A percentile compares a stretch with the other conserved stretches of the same genome.
phyloP scores from a whole-genome alignment of 345 rosid genomes.

The Brassica nigra region DNA sequence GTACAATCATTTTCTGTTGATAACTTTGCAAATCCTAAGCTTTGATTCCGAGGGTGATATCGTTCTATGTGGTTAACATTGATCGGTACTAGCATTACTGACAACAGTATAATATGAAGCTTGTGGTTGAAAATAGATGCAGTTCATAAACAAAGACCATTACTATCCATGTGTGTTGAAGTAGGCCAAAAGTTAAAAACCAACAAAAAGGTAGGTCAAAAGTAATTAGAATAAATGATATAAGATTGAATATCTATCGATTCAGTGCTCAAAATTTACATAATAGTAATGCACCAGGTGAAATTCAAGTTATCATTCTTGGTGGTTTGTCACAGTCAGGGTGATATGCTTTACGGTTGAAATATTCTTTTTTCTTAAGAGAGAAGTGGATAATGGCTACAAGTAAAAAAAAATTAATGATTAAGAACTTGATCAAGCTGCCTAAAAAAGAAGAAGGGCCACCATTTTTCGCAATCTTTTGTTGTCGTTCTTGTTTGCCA shows the following conservation, averaged over 20 bases:
- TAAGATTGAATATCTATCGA: neutral
- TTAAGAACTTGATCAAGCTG: constrained; percentile 8
- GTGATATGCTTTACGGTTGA: constrained; percentile 13
- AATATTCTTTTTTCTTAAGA: neutral
- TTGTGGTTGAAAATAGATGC: constrained; percentile 28
- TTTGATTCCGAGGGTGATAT: constrained; percentile 20
- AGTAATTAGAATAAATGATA: neutral
- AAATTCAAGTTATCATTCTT: constrained; percentile 24
- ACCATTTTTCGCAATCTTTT: constrained; percentile 26
- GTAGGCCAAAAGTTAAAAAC: constrained; percentile 7
- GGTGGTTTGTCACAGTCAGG: constrained; percentile 29
- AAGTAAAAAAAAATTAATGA: constrained; percentile 23
- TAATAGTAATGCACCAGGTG: constrained; percentile 31
- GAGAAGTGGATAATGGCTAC: constrained; percentile 1
- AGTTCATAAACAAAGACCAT: constrained; percentile 1
- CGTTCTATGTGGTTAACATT: constrained; percentile 16
- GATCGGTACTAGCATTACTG: neutral
- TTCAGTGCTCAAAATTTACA: constrained; percentile 26
- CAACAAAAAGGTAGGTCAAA: constrained; percentile 1
- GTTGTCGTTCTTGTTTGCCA: constrained; percentile 23
- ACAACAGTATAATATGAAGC: neutral
- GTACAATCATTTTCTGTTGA: neutral
- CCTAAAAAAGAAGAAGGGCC: constrained; percentile 9
- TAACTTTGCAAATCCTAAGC: constrained; percentile 19
- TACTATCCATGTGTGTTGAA: neutral